These are phyloP conservation scores for Mimosa pudica DNA, from an alignment of 306 rosid genomes.

Conservation along the genomic window DNA sequence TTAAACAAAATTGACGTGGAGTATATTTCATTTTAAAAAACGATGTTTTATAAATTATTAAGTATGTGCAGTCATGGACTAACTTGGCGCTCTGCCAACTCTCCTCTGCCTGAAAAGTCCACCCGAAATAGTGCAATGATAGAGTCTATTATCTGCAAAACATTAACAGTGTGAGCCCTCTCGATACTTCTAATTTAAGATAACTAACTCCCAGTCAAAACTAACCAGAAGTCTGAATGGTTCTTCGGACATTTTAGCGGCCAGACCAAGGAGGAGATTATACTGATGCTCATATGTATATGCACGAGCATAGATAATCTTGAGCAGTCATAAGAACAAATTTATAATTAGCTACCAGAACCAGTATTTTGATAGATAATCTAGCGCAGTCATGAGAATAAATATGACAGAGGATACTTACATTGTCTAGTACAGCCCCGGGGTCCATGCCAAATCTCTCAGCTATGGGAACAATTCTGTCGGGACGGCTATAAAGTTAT, in stretches of 20 bases:
- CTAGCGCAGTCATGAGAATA: conserved; percentile 47
- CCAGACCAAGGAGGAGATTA: conserved; percentile 88
- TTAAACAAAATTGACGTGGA: conserved; percentile 21
- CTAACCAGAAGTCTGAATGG: conserved; percentile 96
- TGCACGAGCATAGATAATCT: conserved; percentile 98
- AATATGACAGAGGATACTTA: conserved; percentile 38
- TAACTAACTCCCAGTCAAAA: conserved; percentile 13
- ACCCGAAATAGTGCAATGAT: conserved; percentile 92
- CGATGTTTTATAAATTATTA: not conserved
- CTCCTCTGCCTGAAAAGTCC: conserved; percentile 95
- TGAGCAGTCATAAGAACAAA: conserved; percentile 33
- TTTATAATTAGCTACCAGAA: conserved; percentile 37
- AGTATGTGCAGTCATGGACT: conserved; percentile 25
- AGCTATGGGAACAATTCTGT: conserved; percentile 85
- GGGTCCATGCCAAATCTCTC: conserved; percentile 99
- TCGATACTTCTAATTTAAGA: not conserved
- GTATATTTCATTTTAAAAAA: not conserved
- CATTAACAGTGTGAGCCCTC: conserved; percentile 30
- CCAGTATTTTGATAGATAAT: conserved; percentile 56
- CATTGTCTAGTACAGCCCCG: conserved; percentile 93
- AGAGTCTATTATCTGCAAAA: conserved; percentile 81
- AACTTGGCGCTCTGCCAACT: conserved; percentile 98
- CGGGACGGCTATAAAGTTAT: conserved; percentile 75
- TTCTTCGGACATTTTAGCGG: conserved; percentile 97
- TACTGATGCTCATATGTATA: conserved; percentile 93